phyloP scores from a whole-genome alignment of 768 basidiomycete species.

The Boletus rubroflammeus region DNA sequence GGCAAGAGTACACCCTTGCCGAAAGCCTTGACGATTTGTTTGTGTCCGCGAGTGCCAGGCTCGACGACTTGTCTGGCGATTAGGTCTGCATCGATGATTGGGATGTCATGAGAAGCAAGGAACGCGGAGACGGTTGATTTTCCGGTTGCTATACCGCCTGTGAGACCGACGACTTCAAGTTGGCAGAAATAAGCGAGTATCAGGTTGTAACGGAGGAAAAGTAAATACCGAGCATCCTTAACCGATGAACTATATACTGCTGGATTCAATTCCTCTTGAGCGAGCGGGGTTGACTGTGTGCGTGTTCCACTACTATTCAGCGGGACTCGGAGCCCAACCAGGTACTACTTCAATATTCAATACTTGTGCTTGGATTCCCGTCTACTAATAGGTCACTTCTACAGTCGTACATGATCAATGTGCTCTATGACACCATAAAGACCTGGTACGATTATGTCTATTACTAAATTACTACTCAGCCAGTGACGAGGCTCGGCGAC shows the following conservation, averaged over 20 bases:
- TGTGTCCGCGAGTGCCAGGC: constrained; percentile 75
- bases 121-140: constrained; percentile 89
- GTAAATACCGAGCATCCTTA: constrained; percentile 16
- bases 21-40: constrained; percentile 64
- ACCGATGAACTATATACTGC: neutral
- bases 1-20: constrained; percentile 62
- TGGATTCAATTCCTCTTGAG: too few species aligned
- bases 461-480: neutral
- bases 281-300: too few species aligned
- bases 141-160: constrained; percentile 94
- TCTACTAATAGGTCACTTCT: neutral
- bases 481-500: too few species aligned
- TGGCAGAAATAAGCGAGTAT: neutral
- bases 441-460: neutral
- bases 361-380: neutral
- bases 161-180: constrained; percentile 80
- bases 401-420: neutral
- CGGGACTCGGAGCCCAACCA: too few species aligned
- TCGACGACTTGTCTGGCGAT: constrained; percentile 83
- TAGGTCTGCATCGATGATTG: constrained; percentile 91
- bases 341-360: neutral
- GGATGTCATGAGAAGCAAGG: constrained; percentile 60
- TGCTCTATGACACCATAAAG: neutral
- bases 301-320: too few species aligned
- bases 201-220: neutral